These are phyloP conservation scores for Mycosphaerella arachidis DNA, from an alignment of 2,329 filamentous ascomycete species.

Conservation along the genomic window DNA sequence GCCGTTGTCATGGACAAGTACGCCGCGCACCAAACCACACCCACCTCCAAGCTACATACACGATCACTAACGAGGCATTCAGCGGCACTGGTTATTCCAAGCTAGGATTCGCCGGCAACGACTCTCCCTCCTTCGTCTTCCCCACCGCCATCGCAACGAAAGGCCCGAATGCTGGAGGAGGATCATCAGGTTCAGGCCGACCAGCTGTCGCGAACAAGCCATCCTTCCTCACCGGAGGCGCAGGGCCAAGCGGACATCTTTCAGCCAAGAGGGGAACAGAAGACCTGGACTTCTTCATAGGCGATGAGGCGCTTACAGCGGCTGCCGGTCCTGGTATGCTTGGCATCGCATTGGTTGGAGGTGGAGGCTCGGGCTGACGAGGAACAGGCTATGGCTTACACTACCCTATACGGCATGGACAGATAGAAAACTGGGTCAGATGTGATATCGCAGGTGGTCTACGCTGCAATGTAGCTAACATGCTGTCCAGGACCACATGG, in stretches of 20 bases:
- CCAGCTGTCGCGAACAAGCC: slow-evolving; percentile 92
- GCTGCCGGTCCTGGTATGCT: slow-evolving; percentile 70
- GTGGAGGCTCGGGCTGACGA: slow-evolving; percentile 13
- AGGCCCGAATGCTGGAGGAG: slow-evolving; percentile 58
- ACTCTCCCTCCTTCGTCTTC: slow-evolving; percentile 98
- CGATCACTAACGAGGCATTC: slow-evolving; percentile 28
- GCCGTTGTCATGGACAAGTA: slow-evolving; percentile 99
- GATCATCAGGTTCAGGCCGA: slow-evolving; percentile 75
- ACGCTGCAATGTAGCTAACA: slow-evolving; percentile 12
- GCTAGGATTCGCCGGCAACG: slow-evolving; percentile 98
- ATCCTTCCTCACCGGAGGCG: slow-evolving; percentile 86
- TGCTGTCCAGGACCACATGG: slow-evolving; percentile 80
- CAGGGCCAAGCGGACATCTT: slow-evolving; percentile 75
- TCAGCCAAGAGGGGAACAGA: slow-evolving; percentile 93
- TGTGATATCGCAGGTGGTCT: background rate
- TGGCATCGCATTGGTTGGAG: background rate
- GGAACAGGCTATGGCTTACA: slow-evolving; percentile 80
- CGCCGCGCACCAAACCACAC: slow-evolving; percentile 4
- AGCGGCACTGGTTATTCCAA: slow-evolving; percentile 99
- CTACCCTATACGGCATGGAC: slow-evolving; percentile 95
- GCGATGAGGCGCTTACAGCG: slow-evolving; percentile 87
- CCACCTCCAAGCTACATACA: background rate
- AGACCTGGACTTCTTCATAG: slow-evolving; percentile 97
- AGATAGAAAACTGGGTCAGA: slow-evolving; percentile 94
- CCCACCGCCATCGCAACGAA: slow-evolving; percentile 98